Percentiles rank a stretch among this genome's conserved stretches.
Conservation (phyloP, 2,329 filamentous ascomycete species). For the Hortaea werneckii region DNA sequence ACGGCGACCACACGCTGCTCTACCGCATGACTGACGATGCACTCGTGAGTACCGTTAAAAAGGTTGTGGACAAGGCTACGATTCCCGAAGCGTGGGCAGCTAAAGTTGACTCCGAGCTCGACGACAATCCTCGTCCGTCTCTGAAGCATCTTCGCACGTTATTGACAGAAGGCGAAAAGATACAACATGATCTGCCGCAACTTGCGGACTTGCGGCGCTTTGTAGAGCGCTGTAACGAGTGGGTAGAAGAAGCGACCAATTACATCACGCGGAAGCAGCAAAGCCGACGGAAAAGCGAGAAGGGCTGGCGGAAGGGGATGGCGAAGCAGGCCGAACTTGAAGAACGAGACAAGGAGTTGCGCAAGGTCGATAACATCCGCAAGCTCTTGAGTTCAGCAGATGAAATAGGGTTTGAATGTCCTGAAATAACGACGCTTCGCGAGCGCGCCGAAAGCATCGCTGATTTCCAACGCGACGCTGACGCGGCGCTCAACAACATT, state of each 20-base stretch:
- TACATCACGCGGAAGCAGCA: constrained; percentile 97
- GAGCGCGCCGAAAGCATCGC: constrained; percentile 79
- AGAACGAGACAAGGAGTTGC: constrained; percentile 71
- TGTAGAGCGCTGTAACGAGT: constrained; percentile 93
- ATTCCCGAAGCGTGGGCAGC: constrained; percentile 83
- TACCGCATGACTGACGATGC: constrained; percentile 68
- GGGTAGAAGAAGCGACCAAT: constrained; percentile 92
- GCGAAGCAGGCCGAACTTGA: constrained; percentile 68
- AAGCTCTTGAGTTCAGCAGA: constrained; percentile 76
- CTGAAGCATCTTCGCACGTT: constrained; percentile 77
- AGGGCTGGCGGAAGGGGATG: constrained; percentile 65
- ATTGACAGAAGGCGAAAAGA: constrained; percentile 88
- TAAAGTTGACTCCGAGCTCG: constrained; percentile 75
- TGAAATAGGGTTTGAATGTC: constrained; percentile 82
- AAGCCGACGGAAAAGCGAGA: constrained; percentile 90
- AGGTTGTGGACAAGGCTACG: constrained; percentile 74
- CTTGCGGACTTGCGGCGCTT: constrained; percentile 75
- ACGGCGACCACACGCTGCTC: constrained; percentile 57
- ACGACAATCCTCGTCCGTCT: constrained; percentile 73
- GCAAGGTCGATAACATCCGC: constrained; percentile 80
- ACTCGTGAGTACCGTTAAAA: constrained; percentile 57
- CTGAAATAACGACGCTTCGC: constrained; percentile 74
- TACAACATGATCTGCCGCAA: constrained; percentile 78
- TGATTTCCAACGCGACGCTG: constrained; percentile 70
- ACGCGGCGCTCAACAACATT: constrained; percentile 57